Evolutionary conservation across 345 rosid genomes (phyloP), one percentile per base, ranked within the genome.

Genomic region (Geranium brycei): DNA sequence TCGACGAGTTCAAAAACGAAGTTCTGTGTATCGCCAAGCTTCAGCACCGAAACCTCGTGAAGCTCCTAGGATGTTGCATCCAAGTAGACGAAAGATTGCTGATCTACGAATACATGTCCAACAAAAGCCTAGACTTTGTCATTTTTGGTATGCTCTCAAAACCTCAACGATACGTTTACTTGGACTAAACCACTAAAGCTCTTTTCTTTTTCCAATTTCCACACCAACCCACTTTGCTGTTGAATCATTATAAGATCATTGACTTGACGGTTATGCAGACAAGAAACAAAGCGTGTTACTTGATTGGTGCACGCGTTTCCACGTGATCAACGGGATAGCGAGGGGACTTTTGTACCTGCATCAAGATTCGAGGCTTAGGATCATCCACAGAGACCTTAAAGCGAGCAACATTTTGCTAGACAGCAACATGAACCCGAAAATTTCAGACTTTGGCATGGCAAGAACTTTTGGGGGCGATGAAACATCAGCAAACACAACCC

Each of bases 301-400:
- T 51, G 70, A 74, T 38, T 79, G 83, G 83, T 31, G 72, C 5
- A 69, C 12, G 60, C 67, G 75, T 16, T 59, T 64, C 67, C 47
- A 71, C 2, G 74, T 79, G n/a, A 76, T 79, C 38, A 66, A 64
- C 16, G 80, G 83, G 35, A 74, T 79, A 16, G 74, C 78, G n/a
- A 57, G 78, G 5, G 83, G 80, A 17, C 65, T 79, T 31, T 80
- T 76, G 51, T 79, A 76, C 40, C 78, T 79, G 18, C 83, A 79
- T 41, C 75, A 76, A 69, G 83, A 76, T 67, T 79, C 80, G 0
- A 67, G 80, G 28, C 58, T 79, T 8, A 73, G 80, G 59, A 68
- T 75, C 14, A 75, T 75, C 3, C 76, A 71, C 30, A 68, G 75
- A 62, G 75, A 75, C 16, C 71, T 76, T 5, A 76, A 79, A 62